A percentile compares a stretch with the other conserved stretches of the same genome.
Evolutionary conservation across 768 basidiomycete genomes (phyloP).

Genomic region (Podaxis pistillaris): DNA sequence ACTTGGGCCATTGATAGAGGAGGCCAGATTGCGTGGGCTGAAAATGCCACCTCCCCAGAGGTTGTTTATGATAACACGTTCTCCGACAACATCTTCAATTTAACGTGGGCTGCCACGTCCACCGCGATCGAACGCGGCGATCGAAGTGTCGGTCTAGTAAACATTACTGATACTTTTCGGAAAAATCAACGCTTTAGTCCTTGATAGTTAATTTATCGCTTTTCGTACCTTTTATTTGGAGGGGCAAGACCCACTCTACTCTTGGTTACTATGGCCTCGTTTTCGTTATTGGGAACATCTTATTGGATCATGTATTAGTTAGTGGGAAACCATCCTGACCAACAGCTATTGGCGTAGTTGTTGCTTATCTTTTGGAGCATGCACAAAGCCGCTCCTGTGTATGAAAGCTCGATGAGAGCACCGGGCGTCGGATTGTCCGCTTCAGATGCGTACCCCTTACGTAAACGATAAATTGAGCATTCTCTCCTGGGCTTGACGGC

Average conservation of each 20-base stretch:
- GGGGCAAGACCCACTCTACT: conserved; percentile 1
- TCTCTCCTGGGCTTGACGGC: not conserved
- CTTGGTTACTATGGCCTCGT: not conserved
- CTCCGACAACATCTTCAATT: conserved; percentile 41
- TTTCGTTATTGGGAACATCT: not conserved
- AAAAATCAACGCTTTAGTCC: conserved; percentile 29
- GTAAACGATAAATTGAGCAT: not conserved
- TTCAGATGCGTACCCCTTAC: not conserved
- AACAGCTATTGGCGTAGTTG: not conserved
- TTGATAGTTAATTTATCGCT: conserved; percentile 23
- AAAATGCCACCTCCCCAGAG: conserved; percentile 45
- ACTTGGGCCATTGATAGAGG: conserved; percentile 50
- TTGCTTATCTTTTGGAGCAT: not conserved
- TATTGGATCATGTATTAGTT: conserved; percentile 10
- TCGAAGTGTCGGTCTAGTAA: conserved; percentile 33
- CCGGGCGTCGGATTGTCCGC: not conserved
- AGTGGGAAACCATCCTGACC: not conserved
- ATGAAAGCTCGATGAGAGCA: not conserved
- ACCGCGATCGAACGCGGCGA: conserved; percentile 31
- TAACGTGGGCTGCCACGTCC: conserved; percentile 47
- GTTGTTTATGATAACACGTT: conserved; percentile 52
- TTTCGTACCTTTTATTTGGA: conserved; percentile 3
- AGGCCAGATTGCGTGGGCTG: conserved; percentile 48
- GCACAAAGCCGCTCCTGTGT: too few species aligned
- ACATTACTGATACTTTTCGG: conserved; percentile 45